Conservation (phyloP, 2,329 filamentous ascomycete genomes). For the Aspergillus novofumigatus region DNA sequence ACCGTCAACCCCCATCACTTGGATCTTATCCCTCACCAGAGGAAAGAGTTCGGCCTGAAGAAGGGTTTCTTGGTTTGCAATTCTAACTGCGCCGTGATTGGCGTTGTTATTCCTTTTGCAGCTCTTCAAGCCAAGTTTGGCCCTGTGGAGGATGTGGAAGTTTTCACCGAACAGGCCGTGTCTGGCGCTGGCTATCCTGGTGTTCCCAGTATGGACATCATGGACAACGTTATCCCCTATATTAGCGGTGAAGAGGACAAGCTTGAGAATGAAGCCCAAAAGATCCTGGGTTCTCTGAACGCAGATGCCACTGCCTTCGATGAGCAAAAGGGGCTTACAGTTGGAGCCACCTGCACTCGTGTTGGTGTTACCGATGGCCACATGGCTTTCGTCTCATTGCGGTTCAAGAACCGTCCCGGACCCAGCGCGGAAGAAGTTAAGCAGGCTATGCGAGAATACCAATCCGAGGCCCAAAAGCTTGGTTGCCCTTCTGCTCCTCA, state of each 20-base stretch:
- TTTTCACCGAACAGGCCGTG: slow-evolving; percentile 93
- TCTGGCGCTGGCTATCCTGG: slow-evolving; percentile 71
- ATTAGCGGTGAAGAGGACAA: slow-evolving; percentile 96
- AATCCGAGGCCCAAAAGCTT: slow-evolving; percentile 73
- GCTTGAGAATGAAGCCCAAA: slow-evolving; percentile 87
- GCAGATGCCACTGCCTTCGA: slow-evolving; percentile 67
- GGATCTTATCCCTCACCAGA: slow-evolving; percentile 83
- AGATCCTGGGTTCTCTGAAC: slow-evolving; percentile 81
- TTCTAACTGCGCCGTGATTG: slow-evolving; percentile 96
- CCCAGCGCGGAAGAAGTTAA: slow-evolving; percentile 74
- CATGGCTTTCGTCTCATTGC: slow-evolving; percentile 85
- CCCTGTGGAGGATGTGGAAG: slow-evolving; percentile 68
- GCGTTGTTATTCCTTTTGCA: slow-evolving; percentile 89
- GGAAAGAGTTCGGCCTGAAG: slow-evolving; percentile 64
- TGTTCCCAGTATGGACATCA: slow-evolving; percentile 85
- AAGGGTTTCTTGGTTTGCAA: slow-evolving; percentile 96
- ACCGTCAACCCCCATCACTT: slow-evolving; percentile 90
- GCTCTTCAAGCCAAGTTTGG: slow-evolving; percentile 85
- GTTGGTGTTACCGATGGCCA: slow-evolving; percentile 95
- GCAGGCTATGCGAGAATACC: slow-evolving; percentile 73
- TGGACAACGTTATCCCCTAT: slow-evolving; percentile 94
- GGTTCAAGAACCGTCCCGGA: slow-evolving; percentile 70
- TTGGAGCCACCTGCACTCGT: slow-evolving; percentile 86
- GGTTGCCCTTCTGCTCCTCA: slow-evolving; percentile 83
- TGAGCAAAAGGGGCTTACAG: slow-evolving; percentile 68